These are phyloP conservation scores for Thermomyces lanuginosus DNA, from an alignment of 2,329 filamentous ascomycete species.

Conservation along the genomic window DNA sequence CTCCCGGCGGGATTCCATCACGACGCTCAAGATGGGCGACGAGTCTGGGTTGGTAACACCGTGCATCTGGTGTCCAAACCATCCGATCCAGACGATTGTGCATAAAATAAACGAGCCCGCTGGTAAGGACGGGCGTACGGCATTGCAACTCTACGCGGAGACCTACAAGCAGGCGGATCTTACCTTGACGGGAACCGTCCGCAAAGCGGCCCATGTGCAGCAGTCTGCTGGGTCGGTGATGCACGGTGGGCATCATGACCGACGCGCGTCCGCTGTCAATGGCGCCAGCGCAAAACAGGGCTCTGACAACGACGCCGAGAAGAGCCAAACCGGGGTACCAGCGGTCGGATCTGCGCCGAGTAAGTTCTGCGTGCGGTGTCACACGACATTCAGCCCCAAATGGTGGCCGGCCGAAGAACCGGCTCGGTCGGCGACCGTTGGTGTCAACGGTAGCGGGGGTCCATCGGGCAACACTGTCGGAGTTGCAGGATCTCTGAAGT, in stretches of 20 bases:
- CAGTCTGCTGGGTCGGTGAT: slow-evolving; percentile 21
- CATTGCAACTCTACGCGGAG: slow-evolving; percentile 70
- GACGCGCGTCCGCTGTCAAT: slow-evolving; percentile 42
- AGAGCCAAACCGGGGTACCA: slow-evolving; percentile 4
- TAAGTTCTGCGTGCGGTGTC: slow-evolving; percentile 26
- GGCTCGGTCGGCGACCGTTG: slow-evolving; percentile 29
- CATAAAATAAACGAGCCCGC: slow-evolving; percentile 66
- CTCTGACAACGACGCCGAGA: slow-evolving; percentile 11
- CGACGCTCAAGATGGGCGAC: slow-evolving; percentile 61
- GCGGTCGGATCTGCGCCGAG: slow-evolving; percentile 7
- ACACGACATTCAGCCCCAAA: slow-evolving; percentile 25
- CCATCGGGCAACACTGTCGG: too few relatives aligned
- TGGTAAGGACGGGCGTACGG: slow-evolving; percentile 55
- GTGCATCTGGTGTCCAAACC: slow-evolving; percentile 80
- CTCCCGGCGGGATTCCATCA: slow-evolving; percentile 65
- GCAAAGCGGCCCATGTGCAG: slow-evolving; percentile 62
- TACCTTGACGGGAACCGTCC: slow-evolving; percentile 74
- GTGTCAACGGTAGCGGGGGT: too few relatives aligned
- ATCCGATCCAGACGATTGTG: slow-evolving; percentile 55
- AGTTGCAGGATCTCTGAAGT: slow-evolving; percentile 35
- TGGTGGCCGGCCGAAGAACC: slow-evolving; percentile 48
- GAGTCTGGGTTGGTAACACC: slow-evolving; percentile 76
- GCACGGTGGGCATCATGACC: slow-evolving; percentile 24
- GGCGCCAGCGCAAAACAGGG: slow-evolving; percentile 14
- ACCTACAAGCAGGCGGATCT: slow-evolving; percentile 93